Percentiles rank a stretch among this genome's conserved stretches.
Evolutionary conservation across 2,329 filamentous ascomycete genomes (phyloP).

Genomic region (Aciculosporium take): DNA sequence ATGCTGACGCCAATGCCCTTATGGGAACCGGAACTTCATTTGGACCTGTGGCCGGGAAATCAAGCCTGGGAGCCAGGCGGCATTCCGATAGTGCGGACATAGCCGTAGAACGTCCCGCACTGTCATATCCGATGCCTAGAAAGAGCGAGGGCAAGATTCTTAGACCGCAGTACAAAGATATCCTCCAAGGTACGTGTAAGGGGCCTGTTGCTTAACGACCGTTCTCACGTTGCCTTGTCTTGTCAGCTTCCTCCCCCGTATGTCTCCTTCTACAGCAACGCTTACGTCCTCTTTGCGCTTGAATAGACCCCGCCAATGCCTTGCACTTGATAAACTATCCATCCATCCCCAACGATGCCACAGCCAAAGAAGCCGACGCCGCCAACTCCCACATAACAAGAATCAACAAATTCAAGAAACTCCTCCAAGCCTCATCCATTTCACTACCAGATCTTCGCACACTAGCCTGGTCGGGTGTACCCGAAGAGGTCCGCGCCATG

Average conservation of each 20-base stretch:
- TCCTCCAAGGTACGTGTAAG: conserved; percentile 49
- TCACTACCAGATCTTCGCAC: conserved; percentile 70
- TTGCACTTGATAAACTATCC: conserved; percentile 88
- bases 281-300: neutral
- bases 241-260: neutral
- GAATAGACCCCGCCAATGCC: conserved; percentile 75
- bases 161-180: conserved; percentile 94
- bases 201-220: too few species aligned
- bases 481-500: conserved; percentile 91
- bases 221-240: too few species aligned
- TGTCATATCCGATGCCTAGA: conserved; percentile 75
- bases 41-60: conserved; percentile 22
- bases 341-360: conserved; percentile 55
- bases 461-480: conserved; percentile 86
- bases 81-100: conserved; percentile 87
- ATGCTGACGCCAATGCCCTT: neutral
- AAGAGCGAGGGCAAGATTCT: conserved; percentile 91
- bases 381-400: conserved; percentile 78
- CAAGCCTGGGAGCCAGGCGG: conserved; percentile 32
- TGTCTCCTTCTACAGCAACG: neutral
- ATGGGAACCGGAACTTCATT: conserved; percentile 18
- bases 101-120: conserved; percentile 71
- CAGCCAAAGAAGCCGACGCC: conserved; percentile 70
- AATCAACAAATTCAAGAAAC: conserved; percentile 97
- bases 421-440: conserved; percentile 84